phyloP scores from a whole-genome alignment of 257 asterid species.

The Jaltomata sinuosa region DNA sequence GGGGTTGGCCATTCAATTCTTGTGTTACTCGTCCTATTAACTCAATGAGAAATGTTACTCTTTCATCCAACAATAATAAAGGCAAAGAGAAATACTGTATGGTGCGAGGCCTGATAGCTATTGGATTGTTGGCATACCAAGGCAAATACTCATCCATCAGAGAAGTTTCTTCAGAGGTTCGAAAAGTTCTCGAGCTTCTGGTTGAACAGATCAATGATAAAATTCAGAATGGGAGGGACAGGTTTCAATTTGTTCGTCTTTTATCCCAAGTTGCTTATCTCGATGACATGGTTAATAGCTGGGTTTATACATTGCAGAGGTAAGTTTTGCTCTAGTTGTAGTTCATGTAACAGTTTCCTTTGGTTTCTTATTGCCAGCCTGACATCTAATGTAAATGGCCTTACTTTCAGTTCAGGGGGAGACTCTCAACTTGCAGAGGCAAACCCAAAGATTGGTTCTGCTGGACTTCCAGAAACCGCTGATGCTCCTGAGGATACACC shows the following conservation, averaged over 20 bases:
- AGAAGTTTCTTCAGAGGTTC: constrained; percentile 57
- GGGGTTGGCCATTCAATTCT: constrained; percentile 93
- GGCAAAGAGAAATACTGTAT: constrained; percentile 39
- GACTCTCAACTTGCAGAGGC: constrained; percentile 39
- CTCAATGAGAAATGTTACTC: constrained; percentile 30
- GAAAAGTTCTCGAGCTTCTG: constrained; percentile 72
- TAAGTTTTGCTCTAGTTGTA: constrained; percentile 15
- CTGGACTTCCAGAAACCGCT: constrained; percentile 8
- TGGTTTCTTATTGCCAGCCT: not conserved
- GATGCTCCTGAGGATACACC: constrained; percentile 14
- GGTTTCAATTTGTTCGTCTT: constrained; percentile 49
- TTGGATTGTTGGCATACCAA: constrained; percentile 84
- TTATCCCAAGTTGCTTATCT: constrained; percentile 93
- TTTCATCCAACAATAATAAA: constrained; percentile 30
- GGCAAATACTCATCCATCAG: constrained; percentile 69
- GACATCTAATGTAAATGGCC: constrained; percentile 8
- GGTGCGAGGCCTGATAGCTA: constrained; percentile 83
- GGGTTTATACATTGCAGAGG: constrained; percentile 82
- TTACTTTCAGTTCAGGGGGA: constrained; percentile 60
- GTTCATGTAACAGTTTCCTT: constrained; percentile 1
- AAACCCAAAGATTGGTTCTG: constrained; percentile 10
- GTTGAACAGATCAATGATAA: constrained; percentile 49
- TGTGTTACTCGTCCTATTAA: constrained; percentile 67
- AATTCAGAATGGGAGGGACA: constrained; percentile 80
- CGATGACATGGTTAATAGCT: constrained; percentile 75